Evolutionary conservation across 2,329 filamentous ascomycete species (phyloP).

Genomic region (Aureobasidium sp.): DNA sequence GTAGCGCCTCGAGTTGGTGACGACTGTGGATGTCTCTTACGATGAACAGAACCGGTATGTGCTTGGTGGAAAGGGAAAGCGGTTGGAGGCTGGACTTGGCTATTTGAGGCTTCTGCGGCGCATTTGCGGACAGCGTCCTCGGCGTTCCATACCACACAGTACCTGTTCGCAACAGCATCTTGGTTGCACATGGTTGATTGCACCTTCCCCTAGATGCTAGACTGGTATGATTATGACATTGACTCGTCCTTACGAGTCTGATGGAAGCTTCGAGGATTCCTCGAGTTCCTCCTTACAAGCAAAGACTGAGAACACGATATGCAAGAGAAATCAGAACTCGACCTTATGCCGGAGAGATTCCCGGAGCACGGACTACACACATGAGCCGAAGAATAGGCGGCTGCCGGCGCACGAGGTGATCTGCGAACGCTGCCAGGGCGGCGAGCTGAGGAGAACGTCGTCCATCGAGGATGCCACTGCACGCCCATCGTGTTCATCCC

Average conservation of each 20-base stretch:
- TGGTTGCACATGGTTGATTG: background rate
- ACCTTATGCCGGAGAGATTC: background rate
- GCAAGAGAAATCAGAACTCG: background rate
- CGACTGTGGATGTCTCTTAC: constrained; percentile 1
- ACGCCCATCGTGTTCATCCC: background rate
- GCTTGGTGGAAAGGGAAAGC: background rate
- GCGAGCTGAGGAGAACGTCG: background rate
- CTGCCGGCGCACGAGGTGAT: background rate
- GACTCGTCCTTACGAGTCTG: too few relatives aligned
- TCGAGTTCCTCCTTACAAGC: background rate
- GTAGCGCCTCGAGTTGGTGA: background rate
- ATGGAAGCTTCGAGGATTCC: too few relatives aligned
- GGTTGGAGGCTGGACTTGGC: background rate
- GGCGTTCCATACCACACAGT: too few relatives aligned
- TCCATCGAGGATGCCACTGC: background rate
- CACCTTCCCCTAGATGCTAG: background rate
- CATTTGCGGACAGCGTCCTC: background rate
- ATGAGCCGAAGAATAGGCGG: background rate
- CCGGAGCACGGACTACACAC: background rate
- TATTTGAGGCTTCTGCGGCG: background rate
- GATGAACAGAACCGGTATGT: background rate
- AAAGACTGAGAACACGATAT: background rate
- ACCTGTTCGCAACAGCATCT: background rate
- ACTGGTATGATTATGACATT: background rate
- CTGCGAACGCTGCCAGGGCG: constrained; percentile 2